Percentiles rank a stretch among this genome's conserved stretches.
phyloP scores from a whole-genome alignment of 2,329 filamentous ascomycete species.

The Sporothrix phasma region DNA sequence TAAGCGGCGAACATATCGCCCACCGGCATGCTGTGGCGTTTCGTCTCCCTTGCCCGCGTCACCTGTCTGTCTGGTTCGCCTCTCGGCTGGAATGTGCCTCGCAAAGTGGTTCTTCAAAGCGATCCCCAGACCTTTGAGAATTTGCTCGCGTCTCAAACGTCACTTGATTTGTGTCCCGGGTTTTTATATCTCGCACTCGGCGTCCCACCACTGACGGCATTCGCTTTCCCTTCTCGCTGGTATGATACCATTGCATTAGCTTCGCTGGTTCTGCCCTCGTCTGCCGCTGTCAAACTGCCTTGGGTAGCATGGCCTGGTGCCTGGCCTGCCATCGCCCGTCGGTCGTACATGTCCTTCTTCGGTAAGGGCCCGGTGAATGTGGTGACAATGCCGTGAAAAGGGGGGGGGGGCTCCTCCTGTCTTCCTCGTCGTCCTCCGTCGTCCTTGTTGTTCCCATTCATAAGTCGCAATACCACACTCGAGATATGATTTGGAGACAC shows the following conservation, averaged over 20 bases:
- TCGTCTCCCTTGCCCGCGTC: background rate
- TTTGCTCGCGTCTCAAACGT: too few relatives aligned
- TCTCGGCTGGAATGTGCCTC: background rate
- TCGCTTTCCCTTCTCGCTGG: background rate
- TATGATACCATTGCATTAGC: background rate
- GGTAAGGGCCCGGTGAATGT: constrained; percentile 1
- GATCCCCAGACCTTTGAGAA: too few relatives aligned
- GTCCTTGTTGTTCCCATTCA: background rate
- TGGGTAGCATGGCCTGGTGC: background rate
- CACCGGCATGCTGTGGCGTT: constrained; percentile 1
- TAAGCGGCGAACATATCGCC: too few relatives aligned
- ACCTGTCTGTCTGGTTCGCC: background rate
- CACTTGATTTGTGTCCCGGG: background rate
- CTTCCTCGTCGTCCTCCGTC: background rate
- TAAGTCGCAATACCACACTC: background rate
- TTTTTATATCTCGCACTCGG: background rate
- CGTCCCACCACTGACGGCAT: background rate
- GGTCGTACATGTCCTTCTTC: constrained; percentile 6
- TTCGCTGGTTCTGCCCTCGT: background rate
- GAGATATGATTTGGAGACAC: too few relatives aligned
- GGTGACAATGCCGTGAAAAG: background rate
- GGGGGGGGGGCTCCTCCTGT: background rate
- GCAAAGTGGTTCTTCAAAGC: background rate
- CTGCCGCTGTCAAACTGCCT: constrained; percentile 2
- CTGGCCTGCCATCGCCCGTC: constrained; percentile 1